phyloP scores from a whole-genome alignment of 352 stramenopile genomes.

The Globisporangium canariense region DNA sequence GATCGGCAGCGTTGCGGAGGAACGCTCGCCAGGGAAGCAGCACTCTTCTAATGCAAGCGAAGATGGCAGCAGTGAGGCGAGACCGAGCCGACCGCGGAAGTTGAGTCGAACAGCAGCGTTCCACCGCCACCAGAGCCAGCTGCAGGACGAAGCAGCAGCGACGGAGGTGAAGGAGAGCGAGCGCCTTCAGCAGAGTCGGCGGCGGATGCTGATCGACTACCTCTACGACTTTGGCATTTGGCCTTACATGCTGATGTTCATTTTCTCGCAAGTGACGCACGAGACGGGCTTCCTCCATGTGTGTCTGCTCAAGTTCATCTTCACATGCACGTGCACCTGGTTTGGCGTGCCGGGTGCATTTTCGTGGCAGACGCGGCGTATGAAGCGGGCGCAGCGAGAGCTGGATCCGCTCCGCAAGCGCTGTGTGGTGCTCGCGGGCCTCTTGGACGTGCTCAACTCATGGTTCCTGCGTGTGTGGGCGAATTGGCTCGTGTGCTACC shows the following conservation, averaged over 20 bases:
- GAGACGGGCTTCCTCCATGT: slow-evolving; percentile 42
- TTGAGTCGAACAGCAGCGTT: slow-evolving; percentile 11
- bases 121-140: slow-evolving; percentile 8
- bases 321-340: slow-evolving; percentile 69
- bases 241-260: slow-evolving; percentile 61
- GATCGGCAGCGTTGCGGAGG: neutral
- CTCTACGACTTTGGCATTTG: slow-evolving; percentile 71
- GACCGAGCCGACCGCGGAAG: neutral
- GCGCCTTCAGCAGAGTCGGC: slow-evolving; percentile 3
- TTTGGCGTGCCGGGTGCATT: slow-evolving; percentile 56
- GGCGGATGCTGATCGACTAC: slow-evolving; percentile 46
- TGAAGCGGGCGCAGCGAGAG: slow-evolving; percentile 41
- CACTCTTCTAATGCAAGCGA: neutral
- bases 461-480: slow-evolving; percentile 55
- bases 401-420: slow-evolving; percentile 43
- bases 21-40: neutral
- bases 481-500: slow-evolving; percentile 55
- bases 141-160: neutral
- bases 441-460: slow-evolving; percentile 62
- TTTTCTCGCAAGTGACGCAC: slow-evolving; percentile 43
- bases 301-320: slow-evolving; percentile 61
- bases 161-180: slow-evolving; percentile 7
- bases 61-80: slow-evolving; percentile 8
- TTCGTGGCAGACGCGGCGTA: slow-evolving; percentile 48
- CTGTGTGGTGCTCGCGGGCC: slow-evolving; percentile 47